Percentiles rank a stretch among this genome's conserved stretches.
These are phyloP conservation scores for Annona cherimola DNA, from an alignment of 164 flowering plant species.

Conservation along the genomic window DNA sequence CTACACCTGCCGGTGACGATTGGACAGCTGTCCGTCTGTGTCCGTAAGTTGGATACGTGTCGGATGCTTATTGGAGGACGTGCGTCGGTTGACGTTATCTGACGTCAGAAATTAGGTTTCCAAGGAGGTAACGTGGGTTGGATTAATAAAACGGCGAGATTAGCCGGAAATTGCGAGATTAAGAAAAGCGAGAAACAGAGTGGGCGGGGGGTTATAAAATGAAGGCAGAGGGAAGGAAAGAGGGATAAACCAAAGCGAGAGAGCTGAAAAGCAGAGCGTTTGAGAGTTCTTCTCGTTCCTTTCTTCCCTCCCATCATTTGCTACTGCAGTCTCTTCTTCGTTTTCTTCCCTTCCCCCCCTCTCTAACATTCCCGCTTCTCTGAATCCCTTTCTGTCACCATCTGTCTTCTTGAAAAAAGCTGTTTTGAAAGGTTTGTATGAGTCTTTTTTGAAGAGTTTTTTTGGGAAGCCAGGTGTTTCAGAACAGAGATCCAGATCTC, in stretches of 20 bases:
- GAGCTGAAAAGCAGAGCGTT: neutral
- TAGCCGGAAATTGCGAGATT: neutral
- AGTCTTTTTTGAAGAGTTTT: conserved; percentile 22
- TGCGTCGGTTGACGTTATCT: neutral
- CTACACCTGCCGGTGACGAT: neutral
- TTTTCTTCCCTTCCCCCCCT: conserved; percentile 12
- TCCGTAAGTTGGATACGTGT: neutral
- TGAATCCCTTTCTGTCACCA: conserved; percentile 70
- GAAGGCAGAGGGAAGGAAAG: neutral
- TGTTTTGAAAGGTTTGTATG: conserved; percentile 10
- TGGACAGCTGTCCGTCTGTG: neutral
- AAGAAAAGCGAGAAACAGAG: neutral
- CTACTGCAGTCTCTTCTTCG: conserved; percentile 1
- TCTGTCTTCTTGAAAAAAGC: conserved; percentile 36
- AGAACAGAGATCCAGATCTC: conserved; percentile 55
- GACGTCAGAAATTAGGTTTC: neutral
- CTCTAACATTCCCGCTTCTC: conserved; percentile 48
- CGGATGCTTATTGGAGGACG: neutral
- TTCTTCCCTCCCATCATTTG: neutral
- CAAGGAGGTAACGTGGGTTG: neutral
- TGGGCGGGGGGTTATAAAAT: neutral
- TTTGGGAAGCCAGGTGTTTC: conserved; percentile 49
- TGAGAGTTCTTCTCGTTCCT: neutral
- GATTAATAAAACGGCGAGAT: neutral
- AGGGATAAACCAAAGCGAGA: conserved; percentile 1